Evolutionary conservation across 768 basidiomycete species (phyloP), one percentile per base, ranked within the genome.

Genomic region (Megacollybia marginata): DNA sequence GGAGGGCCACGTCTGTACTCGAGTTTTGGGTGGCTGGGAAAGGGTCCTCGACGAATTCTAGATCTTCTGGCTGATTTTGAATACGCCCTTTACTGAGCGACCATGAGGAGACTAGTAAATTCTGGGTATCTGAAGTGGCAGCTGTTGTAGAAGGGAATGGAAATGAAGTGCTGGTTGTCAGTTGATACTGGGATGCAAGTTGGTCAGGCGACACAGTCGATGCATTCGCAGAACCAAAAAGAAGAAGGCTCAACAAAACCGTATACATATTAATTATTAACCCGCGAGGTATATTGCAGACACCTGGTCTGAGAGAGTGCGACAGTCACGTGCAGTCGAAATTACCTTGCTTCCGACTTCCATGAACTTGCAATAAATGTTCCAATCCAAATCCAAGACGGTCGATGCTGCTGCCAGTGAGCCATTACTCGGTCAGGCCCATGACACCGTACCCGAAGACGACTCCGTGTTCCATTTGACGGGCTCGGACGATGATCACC

Each of bases 141-240:
- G 75, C 74, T 0, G 83, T 84, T 4, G 79, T 70, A 5, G 78
- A 71, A 19, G 87, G 86, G 58, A 83, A 88, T 4, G 83, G 76
- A 13, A 88, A 62, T 5, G 68, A 59, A 2, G 85, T 87, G 60
- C 79, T 81, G 2, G 80, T 79, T 11, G 79, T 66, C 46, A 85
- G 73, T 10, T 69, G 68, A 59, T 74, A 84, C 52, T 66, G 70
- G 1, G 74, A 64, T 28, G 82, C 80, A 34, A 82, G 58, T 11
- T 64, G 59, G 40, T 64, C 63, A 1, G 64, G 63, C 48, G 66
- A 58, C 9, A 62, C 53, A 15, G 38, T 40, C 15, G 38, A 13
- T 18, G 38, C 38, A 40, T n/a, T n/a, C n/a, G 23, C 23, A 28
- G 23, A 2, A 28, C 23, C 23, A 28, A 28, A n/a, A n/a, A n/a